Percentiles rank a stretch among this genome's conserved stretches.
phyloP scores from a whole-genome alignment of 768 basidiomycete genomes.

The Boletus tomentosulus region DNA sequence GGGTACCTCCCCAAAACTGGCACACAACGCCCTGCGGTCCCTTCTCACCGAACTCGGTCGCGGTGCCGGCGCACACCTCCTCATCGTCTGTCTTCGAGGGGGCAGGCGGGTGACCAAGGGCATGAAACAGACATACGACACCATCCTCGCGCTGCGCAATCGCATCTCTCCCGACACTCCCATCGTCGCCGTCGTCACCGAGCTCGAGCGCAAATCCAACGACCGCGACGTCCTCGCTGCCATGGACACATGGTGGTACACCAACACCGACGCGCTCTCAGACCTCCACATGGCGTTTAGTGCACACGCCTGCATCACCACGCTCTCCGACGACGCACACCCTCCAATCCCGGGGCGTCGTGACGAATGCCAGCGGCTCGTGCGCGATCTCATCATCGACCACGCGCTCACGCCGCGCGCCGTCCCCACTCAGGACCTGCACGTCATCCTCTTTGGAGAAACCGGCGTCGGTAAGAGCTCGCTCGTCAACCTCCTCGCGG shows the following conservation, averaged over 20 bases:
- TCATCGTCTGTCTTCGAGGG: constrained; percentile 19
- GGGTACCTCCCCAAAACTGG: constrained; percentile 5
- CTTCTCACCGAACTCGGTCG: constrained; percentile 21
- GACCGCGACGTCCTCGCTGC: constrained; percentile 4
- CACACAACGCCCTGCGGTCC: constrained; percentile 17
- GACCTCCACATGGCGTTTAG: constrained; percentile 10
- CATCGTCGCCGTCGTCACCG: constrained; percentile 17
- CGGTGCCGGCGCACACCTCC: constrained; percentile 15
- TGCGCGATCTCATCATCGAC: constrained; percentile 23
- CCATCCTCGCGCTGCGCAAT: constrained; percentile 15
- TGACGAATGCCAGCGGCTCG: constrained; percentile 20
- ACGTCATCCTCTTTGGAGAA: constrained; percentile 41
- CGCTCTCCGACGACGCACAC: constrained; percentile 16
- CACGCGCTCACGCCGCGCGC: constrained; percentile 20
- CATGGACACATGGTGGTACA: constrained; percentile 24
- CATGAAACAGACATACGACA: constrained; percentile 20
- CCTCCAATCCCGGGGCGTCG: constrained; percentile 17
- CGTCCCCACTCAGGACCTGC: constrained; percentile 16
- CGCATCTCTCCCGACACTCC: constrained; percentile 15
- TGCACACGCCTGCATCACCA: constrained; percentile 23
- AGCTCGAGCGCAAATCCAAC: constrained; percentile 14
- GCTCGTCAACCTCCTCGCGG: constrained; percentile 36
- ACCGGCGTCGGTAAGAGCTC: constrained; percentile 35
- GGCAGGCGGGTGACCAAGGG: constrained; percentile 15
- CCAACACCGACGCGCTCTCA: constrained; percentile 10